Evolutionary conservation across 495 filamentous ascomycete species (phyloP), one percentile per base, ranked within the genome.

Genomic region (Margaritispora aquatica): DNA sequence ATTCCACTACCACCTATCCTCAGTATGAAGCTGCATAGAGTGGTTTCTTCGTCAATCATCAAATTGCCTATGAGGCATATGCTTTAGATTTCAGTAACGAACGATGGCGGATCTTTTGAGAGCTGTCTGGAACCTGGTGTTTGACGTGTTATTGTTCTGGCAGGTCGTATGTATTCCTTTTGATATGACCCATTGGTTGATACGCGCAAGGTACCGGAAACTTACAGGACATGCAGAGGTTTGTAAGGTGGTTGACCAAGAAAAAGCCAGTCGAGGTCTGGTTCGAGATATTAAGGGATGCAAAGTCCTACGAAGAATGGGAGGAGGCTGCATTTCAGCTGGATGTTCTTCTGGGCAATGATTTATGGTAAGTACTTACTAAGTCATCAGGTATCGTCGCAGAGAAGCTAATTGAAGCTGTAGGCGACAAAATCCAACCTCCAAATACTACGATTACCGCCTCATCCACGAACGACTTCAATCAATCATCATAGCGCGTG

Each of bases 381-480:
- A 2, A 15, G 19, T 21, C 27, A 59, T 2, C 23, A 36, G 34
- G 17, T 8, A 41, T n/a, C 41, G 19, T 2, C 20, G 9, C n/a
- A 41, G 1, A 11, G 20, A 52, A 19, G 52, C 52, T 54, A 21
- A 54, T 41, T 21, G 8, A 38, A 24, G 38, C 41, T 36, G 5
- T 47, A 89, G 87, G 87, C 87, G 89, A 38, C 86, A 92, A 59
- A 90, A 93, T 67, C 83, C 88, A 0, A 83, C 85, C 13, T 92
- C 86, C 66, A 84, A 84, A 63, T 80, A 89, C 68, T 97, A 97
- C 73, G 92, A 96, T 73, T 96, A 91, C 76, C 79, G 82, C 48
- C 85, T 97, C 49, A 96, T 97, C 62, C 77, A 87, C 68, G 82
- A 89, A 58, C 84, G 92, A 38, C 72, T 92, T 26, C 81, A 85